Conservation (phyloP, 2,329 filamentous ascomycete species). For the Fusarium sp. region DNA sequence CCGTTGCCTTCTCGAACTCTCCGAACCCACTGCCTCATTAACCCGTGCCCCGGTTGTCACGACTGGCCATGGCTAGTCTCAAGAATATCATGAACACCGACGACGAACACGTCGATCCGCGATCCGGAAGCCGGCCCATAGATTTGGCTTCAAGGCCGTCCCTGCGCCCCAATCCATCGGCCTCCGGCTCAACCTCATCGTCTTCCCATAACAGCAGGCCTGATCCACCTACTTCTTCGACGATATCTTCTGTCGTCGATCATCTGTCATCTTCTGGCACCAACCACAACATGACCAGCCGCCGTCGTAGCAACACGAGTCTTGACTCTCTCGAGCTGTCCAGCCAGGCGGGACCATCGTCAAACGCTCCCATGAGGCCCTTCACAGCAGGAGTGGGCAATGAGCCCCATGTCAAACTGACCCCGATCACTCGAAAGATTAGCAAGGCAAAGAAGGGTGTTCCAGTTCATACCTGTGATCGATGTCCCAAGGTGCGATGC, state of each 20-base stretch:
- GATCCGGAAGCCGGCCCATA: slow-evolving; percentile 60
- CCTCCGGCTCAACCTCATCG: slow-evolving; percentile 47
- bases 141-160: slow-evolving; percentile 53
- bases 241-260: slow-evolving; percentile 42
- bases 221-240: slow-evolving; percentile 48
- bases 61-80: slow-evolving; percentile 64
- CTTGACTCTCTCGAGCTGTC: slow-evolving; percentile 62
- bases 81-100: slow-evolving; percentile 69
- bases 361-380: slow-evolving; percentile 54
- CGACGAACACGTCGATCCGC: slow-evolving; percentile 59
- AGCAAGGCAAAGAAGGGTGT: slow-evolving; percentile 71
- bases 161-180: slow-evolving; percentile 48
- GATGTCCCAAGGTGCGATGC: slow-evolving; percentile 63
- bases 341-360: slow-evolving; percentile 41
- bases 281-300: slow-evolving; percentile 46
- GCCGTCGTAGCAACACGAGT: slow-evolving; percentile 60
- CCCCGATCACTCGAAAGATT: slow-evolving; percentile 67
- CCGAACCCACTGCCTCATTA: slow-evolving; percentile 50
- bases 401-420: slow-evolving; percentile 62
- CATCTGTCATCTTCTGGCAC: slow-evolving; percentile 42
- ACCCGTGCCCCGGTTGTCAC: slow-evolving; percentile 54
- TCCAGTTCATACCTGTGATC: slow-evolving; percentile 67
- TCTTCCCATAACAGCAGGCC: slow-evolving; percentile 51
- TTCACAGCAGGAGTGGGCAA: slow-evolving; percentile 50
- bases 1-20: slow-evolving; percentile 42